These are phyloP conservation scores for Viola pubescens DNA, from an alignment of 441 rosid genomes.

Conservation along the genomic window DNA sequence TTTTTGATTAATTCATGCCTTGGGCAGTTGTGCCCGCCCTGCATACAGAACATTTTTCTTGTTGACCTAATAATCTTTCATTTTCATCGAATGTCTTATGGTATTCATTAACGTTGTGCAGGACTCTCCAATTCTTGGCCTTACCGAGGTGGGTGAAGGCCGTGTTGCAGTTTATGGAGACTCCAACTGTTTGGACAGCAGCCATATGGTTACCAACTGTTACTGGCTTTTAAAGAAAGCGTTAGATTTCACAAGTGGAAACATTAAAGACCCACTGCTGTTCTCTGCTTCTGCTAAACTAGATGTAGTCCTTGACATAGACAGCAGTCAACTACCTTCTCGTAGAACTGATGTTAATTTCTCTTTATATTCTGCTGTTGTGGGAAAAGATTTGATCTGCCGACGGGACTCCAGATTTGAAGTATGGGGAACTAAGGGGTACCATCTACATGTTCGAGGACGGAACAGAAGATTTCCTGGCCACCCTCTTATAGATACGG, in stretches of 20 bases:
- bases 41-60: too few relatives aligned
- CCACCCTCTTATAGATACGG: slow-evolving; percentile 50
- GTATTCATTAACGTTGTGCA: slow-evolving; percentile 18
- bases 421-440: slow-evolving; percentile 95
- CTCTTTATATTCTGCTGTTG: slow-evolving; percentile 71
- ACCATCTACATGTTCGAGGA: slow-evolving; percentile 62
- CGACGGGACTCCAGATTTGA: slow-evolving; percentile 77
- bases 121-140: slow-evolving; percentile 95
- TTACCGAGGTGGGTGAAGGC: slow-evolving; percentile 65
- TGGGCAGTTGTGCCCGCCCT: too few relatives aligned
- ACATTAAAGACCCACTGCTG: slow-evolving; percentile 66
- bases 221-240: slow-evolving; percentile 86
- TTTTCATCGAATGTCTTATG: neutral
- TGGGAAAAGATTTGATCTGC: slow-evolving; percentile 73
- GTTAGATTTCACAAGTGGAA: slow-evolving; percentile 69
- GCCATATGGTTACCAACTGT: slow-evolving; percentile 98
- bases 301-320: slow-evolving; percentile 42
- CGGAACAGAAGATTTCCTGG: slow-evolving; percentile 71
- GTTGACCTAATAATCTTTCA: too few relatives aligned
- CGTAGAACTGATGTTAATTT: slow-evolving; percentile 90
- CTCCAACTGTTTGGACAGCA: slow-evolving; percentile 94
- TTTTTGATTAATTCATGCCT: too few relatives aligned
- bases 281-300: slow-evolving; percentile 54
- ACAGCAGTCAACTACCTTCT: slow-evolving; percentile 67
- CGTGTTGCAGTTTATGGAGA: slow-evolving; percentile 88